These are phyloP conservation scores for Aspergillus sojae DNA, from an alignment of 2,329 filamentous ascomycete species.

Conservation along the genomic window DNA sequence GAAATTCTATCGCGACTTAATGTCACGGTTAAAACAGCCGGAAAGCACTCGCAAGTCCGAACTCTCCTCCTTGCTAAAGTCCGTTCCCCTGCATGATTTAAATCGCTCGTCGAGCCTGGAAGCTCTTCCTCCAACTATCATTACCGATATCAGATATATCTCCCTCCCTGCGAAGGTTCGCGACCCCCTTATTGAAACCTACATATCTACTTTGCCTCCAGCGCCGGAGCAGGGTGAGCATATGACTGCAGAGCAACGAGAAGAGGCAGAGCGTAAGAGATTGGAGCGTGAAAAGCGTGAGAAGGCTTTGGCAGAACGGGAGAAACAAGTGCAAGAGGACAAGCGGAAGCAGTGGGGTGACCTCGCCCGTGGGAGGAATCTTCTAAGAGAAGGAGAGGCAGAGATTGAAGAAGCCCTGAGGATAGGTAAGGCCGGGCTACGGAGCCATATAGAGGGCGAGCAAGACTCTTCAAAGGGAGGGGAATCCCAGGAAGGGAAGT, in stretches of 20 bases:
- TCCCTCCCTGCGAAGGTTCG: constrained; percentile 42
- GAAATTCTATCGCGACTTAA: constrained; percentile 52
- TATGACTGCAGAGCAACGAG: constrained; percentile 42
- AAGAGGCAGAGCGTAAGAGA: constrained; percentile 39
- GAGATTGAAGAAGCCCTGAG: constrained; percentile 49
- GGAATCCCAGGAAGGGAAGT: constrained; percentile 10
- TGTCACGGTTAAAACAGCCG: constrained; percentile 48
- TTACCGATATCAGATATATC: constrained; percentile 50
- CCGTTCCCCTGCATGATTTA: constrained; percentile 41
- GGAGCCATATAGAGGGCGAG: constrained; percentile 41
- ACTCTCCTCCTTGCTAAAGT: constrained; percentile 48
- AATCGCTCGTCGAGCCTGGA: constrained; percentile 44
- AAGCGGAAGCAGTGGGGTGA: constrained; percentile 44
- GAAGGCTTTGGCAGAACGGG: constrained; percentile 46
- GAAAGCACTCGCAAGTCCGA: constrained; percentile 51
- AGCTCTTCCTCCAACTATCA: constrained; percentile 42
- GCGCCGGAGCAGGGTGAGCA: constrained; percentile 37
- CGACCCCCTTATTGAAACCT: constrained; percentile 45
- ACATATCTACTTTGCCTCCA: constrained; percentile 46
- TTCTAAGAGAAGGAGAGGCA: constrained; percentile 47
- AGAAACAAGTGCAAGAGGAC: constrained; percentile 47
- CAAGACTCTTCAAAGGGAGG: constrained; percentile 12
- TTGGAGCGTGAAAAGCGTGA: constrained; percentile 48
- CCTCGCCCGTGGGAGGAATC: constrained; percentile 43
- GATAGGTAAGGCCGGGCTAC: constrained; percentile 45